These are phyloP conservation scores for Leptodermis oblonga DNA, from an alignment of 257 asterid species.

Conservation along the genomic window DNA sequence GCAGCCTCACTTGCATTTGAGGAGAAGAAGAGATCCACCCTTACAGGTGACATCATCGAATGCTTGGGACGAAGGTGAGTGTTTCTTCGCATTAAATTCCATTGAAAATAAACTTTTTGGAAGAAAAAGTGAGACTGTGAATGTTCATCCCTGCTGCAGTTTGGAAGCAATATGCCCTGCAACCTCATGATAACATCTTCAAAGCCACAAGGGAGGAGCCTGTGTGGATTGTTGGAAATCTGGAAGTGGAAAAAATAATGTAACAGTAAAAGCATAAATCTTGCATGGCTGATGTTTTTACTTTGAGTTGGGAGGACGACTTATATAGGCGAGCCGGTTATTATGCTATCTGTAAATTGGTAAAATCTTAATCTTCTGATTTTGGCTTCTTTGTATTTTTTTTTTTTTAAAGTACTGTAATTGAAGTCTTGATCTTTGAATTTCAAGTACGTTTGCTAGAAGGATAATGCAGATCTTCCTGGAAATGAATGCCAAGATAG, in stretches of 20 bases:
- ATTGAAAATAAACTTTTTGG: not conserved
- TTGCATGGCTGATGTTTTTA: not conserved
- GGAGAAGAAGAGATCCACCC: conserved; percentile 73
- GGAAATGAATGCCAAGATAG: too few relatives aligned
- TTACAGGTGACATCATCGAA: conserved; percentile 76
- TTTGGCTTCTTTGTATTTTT: too few relatives aligned
- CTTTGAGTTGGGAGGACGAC: too few relatives aligned
- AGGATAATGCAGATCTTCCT: too few relatives aligned
- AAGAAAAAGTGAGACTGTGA: conserved; percentile 1
- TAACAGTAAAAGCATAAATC: not conserved
- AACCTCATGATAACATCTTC: conserved; percentile 8
- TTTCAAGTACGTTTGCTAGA: too few relatives aligned
- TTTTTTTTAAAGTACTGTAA: too few relatives aligned
- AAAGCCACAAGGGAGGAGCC: not conserved
- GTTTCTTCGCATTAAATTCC: not conserved
- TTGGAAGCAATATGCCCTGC: conserved; percentile 75
- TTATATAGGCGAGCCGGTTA: too few relatives aligned
- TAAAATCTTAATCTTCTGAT: too few relatives aligned
- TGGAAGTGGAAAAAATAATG: too few relatives aligned
- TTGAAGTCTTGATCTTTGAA: too few relatives aligned
- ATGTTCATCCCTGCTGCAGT: conserved; percentile 37
- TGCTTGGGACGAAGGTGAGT: conserved; percentile 73
- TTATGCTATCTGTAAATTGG: too few relatives aligned
- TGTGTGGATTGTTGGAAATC: not conserved
- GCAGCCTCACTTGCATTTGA: conserved; percentile 81